Percentiles rank a stretch among this genome's conserved stretches.
phyloP scores from a whole-genome alignment of 2,329 filamentous ascomycete genomes.

The Septoria petroselini region DNA sequence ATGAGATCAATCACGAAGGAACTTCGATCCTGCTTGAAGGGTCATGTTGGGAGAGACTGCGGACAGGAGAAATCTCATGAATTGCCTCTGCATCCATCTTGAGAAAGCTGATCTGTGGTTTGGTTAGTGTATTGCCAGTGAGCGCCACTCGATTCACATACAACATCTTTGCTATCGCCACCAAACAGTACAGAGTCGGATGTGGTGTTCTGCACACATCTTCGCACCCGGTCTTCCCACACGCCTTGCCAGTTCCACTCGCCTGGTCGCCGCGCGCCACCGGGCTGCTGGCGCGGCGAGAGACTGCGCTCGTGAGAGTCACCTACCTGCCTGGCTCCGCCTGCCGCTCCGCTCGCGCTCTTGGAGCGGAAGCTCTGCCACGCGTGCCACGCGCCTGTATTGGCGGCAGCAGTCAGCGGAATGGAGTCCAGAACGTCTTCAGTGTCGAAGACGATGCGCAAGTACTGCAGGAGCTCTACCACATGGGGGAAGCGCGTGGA shows the following conservation, averaged over 20 bases:
- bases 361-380: conserved; percentile 71
- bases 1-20: too few relatives aligned
- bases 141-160: conserved; percentile 47
- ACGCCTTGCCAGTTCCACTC: conserved; percentile 99
- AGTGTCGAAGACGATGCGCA: conserved; percentile 77
- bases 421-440: conserved; percentile 73
- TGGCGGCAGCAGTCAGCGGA: conserved; percentile 77
- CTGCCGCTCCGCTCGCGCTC: conserved; percentile 21
- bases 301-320: conserved; percentile 27
- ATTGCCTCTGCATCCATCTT: conserved; percentile 31
- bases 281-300: conserved; percentile 36
- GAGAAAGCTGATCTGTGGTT: conserved; percentile 33
- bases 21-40: too few relatives aligned
- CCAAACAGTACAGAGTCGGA: conserved; percentile 80
- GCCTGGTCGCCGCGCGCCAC: conserved; percentile 61
- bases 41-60: too few relatives aligned
- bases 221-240: conserved; percentile 85
- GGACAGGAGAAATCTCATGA: conserved; percentile 15
- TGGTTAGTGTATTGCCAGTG: background rate
- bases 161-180: conserved; percentile 66
- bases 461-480: conserved; percentile 69
- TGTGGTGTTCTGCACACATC: conserved; percentile 70
- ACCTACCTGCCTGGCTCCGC: conserved; percentile 13
- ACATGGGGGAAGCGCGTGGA: conserved; percentile 30
- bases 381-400: conserved; percentile 89